Percentiles rank a stretch among this genome's conserved stretches.
These are phyloP conservation scores for Thielaviopsis ethacetica DNA, from an alignment of 2,329 filamentous ascomycete genomes.

Conservation along the genomic window DNA sequence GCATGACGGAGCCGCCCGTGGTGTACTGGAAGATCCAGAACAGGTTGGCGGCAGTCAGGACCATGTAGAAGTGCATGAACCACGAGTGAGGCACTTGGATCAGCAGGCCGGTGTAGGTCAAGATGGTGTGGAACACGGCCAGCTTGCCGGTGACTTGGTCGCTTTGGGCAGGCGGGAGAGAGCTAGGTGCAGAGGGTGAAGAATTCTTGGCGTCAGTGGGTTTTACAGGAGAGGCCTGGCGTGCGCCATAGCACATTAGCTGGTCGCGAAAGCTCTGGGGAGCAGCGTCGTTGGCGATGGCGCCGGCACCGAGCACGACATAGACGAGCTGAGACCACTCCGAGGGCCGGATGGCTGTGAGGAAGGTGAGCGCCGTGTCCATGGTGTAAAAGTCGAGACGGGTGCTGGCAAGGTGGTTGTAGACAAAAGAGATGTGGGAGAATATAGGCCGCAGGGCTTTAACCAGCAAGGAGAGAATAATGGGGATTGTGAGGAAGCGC, in stretches of 20 bases:
- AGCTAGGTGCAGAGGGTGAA: not conserved
- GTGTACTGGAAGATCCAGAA: conserved; percentile 59
- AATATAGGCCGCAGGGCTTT: not conserved
- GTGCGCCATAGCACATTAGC: conserved; percentile 26
- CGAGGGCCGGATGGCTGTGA: conserved; percentile 10
- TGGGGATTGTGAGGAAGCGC: not conserved
- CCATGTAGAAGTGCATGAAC: conserved; percentile 76
- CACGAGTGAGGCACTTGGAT: conserved; percentile 67
- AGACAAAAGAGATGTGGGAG: not conserved
- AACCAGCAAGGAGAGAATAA: not conserved
- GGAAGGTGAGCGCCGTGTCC: not conserved
- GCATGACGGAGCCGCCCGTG: conserved; percentile 35
- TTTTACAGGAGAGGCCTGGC: conserved; percentile 33
- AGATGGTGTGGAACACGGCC: not conserved
- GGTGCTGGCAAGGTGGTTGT: not conserved
- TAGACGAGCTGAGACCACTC: conserved; percentile 10
- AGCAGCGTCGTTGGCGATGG: conserved; percentile 5
- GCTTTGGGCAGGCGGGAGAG: not conserved
- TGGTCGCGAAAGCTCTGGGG: conserved; percentile 23
- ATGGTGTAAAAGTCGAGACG: not conserved
- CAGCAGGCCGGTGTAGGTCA: conserved; percentile 16
- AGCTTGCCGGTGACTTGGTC: conserved; percentile 1
- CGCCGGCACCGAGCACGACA: conserved; percentile 5
- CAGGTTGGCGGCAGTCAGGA: conserved; percentile 50
- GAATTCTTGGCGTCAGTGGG: not conserved